phyloP scores from a whole-genome alignment of 2,329 filamentous ascomycete species.

The Aureobasidium musti region DNA sequence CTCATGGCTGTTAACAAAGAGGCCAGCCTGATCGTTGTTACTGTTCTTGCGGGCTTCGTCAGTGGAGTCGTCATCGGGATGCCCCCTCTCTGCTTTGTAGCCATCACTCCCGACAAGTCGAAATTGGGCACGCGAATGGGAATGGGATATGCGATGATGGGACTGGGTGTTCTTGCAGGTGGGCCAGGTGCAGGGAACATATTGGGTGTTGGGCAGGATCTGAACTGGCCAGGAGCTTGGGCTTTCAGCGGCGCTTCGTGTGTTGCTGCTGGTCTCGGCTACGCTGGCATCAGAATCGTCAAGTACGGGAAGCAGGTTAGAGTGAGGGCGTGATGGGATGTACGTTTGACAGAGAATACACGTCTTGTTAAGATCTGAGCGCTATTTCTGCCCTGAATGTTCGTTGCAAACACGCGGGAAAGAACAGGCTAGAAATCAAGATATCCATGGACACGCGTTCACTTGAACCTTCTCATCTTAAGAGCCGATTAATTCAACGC shows the following conservation, averaged over 20 bases:
- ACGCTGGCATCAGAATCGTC: background rate
- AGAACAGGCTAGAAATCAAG: too few relatives aligned
- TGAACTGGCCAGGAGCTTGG: slow-evolving; percentile 44
- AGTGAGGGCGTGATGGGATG: background rate
- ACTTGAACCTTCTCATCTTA: too few relatives aligned
- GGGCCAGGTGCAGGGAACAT: slow-evolving; percentile 43
- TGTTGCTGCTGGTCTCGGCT: slow-evolving; percentile 20
- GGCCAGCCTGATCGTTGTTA: slow-evolving; percentile 42
- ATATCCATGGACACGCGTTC: too few relatives aligned
- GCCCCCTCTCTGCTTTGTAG: slow-evolving; percentile 45
- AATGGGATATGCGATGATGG: slow-evolving; percentile 41
- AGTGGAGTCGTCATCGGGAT: slow-evolving; percentile 49
- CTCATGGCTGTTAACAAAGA: slow-evolving; percentile 37
- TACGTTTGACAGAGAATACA: too few relatives aligned
- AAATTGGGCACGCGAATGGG: slow-evolving; percentile 50
- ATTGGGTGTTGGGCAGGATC: slow-evolving; percentile 32
- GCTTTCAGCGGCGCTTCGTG: slow-evolving; percentile 38
- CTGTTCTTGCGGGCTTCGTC: slow-evolving; percentile 48
- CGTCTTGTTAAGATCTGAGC: too few relatives aligned
- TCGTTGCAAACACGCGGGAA: too few relatives aligned
- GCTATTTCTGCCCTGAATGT: too few relatives aligned
- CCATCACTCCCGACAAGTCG: slow-evolving; percentile 45
- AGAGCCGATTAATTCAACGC: too few relatives aligned
- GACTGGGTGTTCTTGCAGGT: slow-evolving; percentile 41
- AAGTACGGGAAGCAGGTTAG: background rate